Evolutionary conservation across 768 basidiomycete species (phyloP).

Genomic region (Amanita pseudoporphyria): DNA sequence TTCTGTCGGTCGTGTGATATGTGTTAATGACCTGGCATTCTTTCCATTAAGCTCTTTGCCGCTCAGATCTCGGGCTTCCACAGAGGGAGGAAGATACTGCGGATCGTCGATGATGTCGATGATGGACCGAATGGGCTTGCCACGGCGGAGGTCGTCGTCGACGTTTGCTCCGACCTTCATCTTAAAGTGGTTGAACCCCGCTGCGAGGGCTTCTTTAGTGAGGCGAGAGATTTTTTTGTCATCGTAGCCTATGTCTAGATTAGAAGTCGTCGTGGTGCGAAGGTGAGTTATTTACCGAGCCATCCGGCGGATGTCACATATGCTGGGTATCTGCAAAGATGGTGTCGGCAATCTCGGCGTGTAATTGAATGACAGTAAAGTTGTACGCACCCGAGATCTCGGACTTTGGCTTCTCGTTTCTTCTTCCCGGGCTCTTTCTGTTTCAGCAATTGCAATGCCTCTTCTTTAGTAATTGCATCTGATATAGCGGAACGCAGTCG

Average conservation of each 20-base stretch:
- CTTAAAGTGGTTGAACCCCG: constrained; percentile 98
- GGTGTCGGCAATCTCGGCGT: neutral
- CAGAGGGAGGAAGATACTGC: constrained; percentile 57
- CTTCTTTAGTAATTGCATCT: constrained; percentile 86
- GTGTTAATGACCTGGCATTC: constrained; percentile 93
- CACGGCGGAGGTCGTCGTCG: constrained; percentile 77
- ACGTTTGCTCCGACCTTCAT: constrained; percentile 93
- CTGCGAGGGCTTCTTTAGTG: constrained; percentile 75
- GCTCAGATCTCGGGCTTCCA: constrained; percentile 47
- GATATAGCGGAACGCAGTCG: constrained; percentile 84
- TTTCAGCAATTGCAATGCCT: constrained; percentile 77
- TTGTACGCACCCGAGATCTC: constrained; percentile 43
- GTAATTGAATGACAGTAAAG: constrained; percentile 4
- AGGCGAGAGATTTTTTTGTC: constrained; percentile 87
- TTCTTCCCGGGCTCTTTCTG: constrained; percentile 68
- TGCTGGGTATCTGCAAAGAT: constrained; percentile 69
- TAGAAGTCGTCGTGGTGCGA: neutral
- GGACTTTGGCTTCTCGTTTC: constrained; percentile 69
- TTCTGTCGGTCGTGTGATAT: no score
- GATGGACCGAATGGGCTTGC: constrained; percentile 83
- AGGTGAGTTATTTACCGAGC: constrained; percentile 42
- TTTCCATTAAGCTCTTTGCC: constrained; percentile 65
- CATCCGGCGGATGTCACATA: constrained; percentile 92
- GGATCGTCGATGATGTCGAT: constrained; percentile 98
- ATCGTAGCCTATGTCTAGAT: constrained; percentile 54